Evolutionary conservation across 2,329 filamentous ascomycete species (phyloP).

Genomic region (Exophiala dermatitidis): DNA sequence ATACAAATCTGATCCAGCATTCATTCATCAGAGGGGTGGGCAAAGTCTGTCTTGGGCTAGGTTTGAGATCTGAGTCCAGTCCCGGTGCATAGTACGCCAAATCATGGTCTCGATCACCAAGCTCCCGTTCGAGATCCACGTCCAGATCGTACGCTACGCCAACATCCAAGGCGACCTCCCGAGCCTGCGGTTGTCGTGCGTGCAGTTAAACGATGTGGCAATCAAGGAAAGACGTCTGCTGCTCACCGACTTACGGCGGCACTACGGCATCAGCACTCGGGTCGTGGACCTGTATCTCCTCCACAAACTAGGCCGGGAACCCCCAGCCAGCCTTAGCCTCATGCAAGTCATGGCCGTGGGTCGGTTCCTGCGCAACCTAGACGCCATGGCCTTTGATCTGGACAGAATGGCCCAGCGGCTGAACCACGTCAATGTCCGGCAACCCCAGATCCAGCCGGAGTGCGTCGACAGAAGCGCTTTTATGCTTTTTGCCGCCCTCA

Average conservation of each 20-base stretch:
- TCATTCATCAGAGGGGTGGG: too few species aligned
- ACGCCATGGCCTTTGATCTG: slow-evolving; percentile 1
- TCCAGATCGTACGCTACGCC: slow-evolving; percentile 9
- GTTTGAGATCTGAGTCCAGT: background rate
- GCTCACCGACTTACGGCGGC: background rate
- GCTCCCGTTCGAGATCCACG: slow-evolving; percentile 11
- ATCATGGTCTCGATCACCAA: slow-evolving; percentile 2
- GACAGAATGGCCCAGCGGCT: background rate
- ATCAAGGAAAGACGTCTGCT: background rate
- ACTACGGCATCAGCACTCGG: background rate
- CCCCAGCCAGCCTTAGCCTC: too few species aligned
- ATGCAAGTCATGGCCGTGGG: slow-evolving; percentile 5
- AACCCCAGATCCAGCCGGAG: background rate
- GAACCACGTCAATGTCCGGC: background rate
- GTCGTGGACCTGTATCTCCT: background rate
- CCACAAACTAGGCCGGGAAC: background rate
- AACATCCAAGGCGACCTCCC: slow-evolving; percentile 11
- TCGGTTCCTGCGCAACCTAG: slow-evolving; percentile 6
- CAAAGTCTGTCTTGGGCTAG: too few species aligned
- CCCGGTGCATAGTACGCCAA: background rate
- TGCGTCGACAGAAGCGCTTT: slow-evolving; percentile 1
- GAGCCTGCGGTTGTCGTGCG: slow-evolving; percentile 2
- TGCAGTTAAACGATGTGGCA: background rate
- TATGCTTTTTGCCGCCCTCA: slow-evolving; percentile 13
- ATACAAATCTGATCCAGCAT: too few species aligned